Evolutionary conservation across 352 stramenopile species (phyloP).

Genomic region (Pseudoperonospora humuli): DNA sequence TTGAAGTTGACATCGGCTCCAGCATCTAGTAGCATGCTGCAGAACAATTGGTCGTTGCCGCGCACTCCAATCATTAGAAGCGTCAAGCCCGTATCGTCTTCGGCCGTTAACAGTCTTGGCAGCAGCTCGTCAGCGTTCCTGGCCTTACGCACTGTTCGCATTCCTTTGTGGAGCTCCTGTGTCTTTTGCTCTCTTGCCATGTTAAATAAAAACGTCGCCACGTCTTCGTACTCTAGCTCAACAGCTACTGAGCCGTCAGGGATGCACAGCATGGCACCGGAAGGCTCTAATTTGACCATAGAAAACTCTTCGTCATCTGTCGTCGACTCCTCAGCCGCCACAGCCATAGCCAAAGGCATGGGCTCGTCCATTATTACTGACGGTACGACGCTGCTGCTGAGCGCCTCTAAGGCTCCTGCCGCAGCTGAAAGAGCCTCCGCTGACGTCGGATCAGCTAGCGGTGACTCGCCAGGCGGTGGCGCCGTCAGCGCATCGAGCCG

Average conservation of each 20-base stretch:
- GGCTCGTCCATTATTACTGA: conserved; percentile 16
- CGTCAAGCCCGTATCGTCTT: conserved; percentile 78
- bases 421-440: conserved; percentile 9
- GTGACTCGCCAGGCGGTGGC: not conserved
- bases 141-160: conserved; percentile 48
- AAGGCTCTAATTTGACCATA: conserved; percentile 41
- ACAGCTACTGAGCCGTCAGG: conserved; percentile 21
- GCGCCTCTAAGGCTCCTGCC: conserved; percentile 19
- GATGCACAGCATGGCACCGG: conserved; percentile 1
- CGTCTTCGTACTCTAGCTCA: conserved; percentile 57
- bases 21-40: conserved; percentile 51
- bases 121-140: conserved; percentile 43
- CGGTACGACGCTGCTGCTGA: conserved; percentile 17
- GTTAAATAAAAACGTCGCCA: conserved; percentile 50
- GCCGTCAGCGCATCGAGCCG: conserved; percentile 18
- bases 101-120: conserved; percentile 36
- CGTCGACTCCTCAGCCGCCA: conserved; percentile 54
- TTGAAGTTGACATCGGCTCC: conserved; percentile 77
- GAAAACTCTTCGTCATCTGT: conserved; percentile 75
- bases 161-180: conserved; percentile 45
- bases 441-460: conserved; percentile 3
- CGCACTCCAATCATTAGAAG: conserved; percentile 78
- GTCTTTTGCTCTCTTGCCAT: conserved; percentile 45
- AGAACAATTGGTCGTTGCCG: conserved; percentile 48
- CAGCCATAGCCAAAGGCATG: conserved; percentile 26